Evolutionary conservation across 805 yeast species (phyloP).

Genomic region (Ogataea glucozyma): DNA sequence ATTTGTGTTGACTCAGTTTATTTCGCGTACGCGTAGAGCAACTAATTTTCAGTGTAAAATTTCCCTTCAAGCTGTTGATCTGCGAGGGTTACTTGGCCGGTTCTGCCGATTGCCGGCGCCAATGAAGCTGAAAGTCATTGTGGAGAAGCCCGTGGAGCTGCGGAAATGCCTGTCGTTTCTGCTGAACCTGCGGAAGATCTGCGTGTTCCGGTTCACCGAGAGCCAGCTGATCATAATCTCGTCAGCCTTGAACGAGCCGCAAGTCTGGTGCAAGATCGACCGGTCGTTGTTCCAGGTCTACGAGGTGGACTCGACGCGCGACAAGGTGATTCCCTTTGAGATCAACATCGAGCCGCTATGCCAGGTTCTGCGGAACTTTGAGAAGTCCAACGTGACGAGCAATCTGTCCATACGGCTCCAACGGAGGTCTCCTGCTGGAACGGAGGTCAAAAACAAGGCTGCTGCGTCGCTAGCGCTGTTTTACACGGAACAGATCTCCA

Average conservation of each 20-base stretch:
- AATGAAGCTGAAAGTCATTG: slow-evolving; percentile 31
- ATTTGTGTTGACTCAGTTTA: too few species aligned
- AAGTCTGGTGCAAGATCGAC: slow-evolving; percentile 63
- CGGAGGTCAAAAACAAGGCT: slow-evolving; percentile 28
- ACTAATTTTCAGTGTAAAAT: too few species aligned
- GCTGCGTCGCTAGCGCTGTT: slow-evolving; percentile 54
- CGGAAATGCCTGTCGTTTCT: slow-evolving; percentile 29
- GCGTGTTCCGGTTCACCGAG: slow-evolving; percentile 58
- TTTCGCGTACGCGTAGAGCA: too few species aligned
- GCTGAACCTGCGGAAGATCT: slow-evolving; percentile 50
- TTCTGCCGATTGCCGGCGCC: too few species aligned
- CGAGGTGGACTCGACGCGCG: slow-evolving; percentile 52
- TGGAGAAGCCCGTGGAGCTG: slow-evolving; percentile 26
- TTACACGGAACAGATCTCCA: slow-evolving; percentile 48
- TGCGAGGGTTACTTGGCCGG: too few species aligned
- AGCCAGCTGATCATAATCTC: slow-evolving; percentile 51
- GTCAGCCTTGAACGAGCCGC: slow-evolving; percentile 57
- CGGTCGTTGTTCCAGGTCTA: slow-evolving; percentile 48
- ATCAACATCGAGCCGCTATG: slow-evolving; percentile 59
- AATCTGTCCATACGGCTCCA: slow-evolving; percentile 54
- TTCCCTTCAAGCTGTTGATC: too few species aligned
- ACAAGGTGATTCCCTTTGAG: slow-evolving; percentile 59
- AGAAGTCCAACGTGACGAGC: slow-evolving; percentile 48
- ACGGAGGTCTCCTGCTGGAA: slow-evolving; percentile 33
- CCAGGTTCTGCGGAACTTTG: slow-evolving; percentile 59